Percentiles rank a stretch among this genome's conserved stretches.
phyloP scores from a whole-genome alignment of 2,329 filamentous ascomycete species.

The Talaromyces sp. region DNA sequence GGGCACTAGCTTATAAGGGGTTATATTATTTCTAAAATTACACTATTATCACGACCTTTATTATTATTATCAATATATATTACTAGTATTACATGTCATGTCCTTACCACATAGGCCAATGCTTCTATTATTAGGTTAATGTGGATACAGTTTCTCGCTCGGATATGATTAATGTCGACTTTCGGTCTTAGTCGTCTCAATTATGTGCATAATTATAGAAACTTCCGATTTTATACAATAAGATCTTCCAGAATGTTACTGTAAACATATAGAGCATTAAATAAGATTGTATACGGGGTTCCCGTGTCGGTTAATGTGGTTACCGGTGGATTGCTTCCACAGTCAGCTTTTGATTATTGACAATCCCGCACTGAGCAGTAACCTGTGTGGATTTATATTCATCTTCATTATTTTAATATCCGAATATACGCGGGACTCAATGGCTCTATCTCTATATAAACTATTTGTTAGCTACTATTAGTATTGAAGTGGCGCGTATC shows the following conservation, averaged over 20 bases:
- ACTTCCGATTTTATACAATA: not conserved
- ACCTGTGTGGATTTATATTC: not conserved
- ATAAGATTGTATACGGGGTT: not conserved
- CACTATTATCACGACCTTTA: not conserved
- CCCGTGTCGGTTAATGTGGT: not conserved
- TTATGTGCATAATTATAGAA: not conserved
- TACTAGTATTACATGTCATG: not conserved
- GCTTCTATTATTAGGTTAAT: not conserved
- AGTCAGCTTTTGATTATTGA: not conserved
- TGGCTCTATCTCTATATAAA: not conserved
- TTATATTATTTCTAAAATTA: not conserved
- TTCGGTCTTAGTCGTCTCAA: not conserved
- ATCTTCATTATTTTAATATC: not conserved
- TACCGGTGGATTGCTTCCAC: not conserved
- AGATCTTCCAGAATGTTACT: not conserved
- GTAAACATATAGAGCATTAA: not conserved
- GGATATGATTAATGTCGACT: not conserved
- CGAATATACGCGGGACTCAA: not conserved
- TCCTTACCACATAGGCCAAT: not conserved
- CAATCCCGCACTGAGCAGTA: not conserved
- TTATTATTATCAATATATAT: not conserved
- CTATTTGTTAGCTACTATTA: not conserved
- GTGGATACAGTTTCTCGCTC: not conserved
- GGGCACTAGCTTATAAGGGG: not conserved
- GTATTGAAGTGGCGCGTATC: not conserved